A percentile compares a stretch with the other conserved stretches of the same genome.
These are phyloP conservation scores for Musa troglodytarum DNA, from an alignment of 176 grass and related monocot genomes.

Conservation along the genomic window DNA sequence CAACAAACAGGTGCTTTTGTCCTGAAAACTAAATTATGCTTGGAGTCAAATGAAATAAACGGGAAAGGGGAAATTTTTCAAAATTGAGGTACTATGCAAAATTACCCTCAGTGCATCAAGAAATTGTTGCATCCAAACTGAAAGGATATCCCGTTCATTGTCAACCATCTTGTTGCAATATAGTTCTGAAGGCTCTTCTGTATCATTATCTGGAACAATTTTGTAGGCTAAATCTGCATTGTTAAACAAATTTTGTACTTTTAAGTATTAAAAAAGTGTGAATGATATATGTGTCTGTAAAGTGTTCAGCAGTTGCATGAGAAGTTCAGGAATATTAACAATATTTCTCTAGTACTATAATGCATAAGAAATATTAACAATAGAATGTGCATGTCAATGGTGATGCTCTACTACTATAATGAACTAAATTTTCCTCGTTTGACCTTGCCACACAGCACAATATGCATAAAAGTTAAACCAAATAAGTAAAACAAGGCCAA, in stretches of 20 bases:
- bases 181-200: conserved; percentile 30
- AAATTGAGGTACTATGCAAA: not conserved
- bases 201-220: conserved; percentile 47
- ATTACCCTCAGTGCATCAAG: conserved; percentile 49
- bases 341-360: no score
- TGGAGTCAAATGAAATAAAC: conserved; percentile 1
- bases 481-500: no score
- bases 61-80: not conserved
- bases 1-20: no score
- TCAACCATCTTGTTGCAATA: conserved; percentile 19
- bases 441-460: no score
- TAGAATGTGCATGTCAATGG: no score
- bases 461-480: no score
- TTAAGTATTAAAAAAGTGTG: not conserved
- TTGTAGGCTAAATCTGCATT: conserved; percentile 23
- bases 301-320: not conserved
- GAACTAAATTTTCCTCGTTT: no score
- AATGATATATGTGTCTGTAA: not conserved
- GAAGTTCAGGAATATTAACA: not conserved
- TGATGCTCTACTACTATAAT: no score
- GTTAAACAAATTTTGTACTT: not conserved
- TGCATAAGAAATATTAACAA: no score
- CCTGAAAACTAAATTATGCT: not conserved
- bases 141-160: conserved; percentile 23
- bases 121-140: conserved; percentile 70